Base-by-base conservation (phyloP, 345 rosid species). In the Hypericum perforatum region DNA sequence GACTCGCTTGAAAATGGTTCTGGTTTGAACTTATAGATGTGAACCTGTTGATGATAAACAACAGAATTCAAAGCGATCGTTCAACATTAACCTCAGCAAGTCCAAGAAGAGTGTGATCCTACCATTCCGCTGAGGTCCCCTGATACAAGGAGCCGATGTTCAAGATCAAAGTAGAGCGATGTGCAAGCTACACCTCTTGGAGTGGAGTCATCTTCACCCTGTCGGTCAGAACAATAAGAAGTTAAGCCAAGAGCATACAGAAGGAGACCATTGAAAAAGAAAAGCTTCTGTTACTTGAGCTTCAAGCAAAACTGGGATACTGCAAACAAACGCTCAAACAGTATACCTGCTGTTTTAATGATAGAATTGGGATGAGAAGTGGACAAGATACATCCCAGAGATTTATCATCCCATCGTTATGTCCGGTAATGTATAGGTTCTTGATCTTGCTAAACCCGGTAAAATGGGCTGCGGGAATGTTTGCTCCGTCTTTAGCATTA, bases 311-410 rank as follows among this genome's bases (percentile, higher is more conserved):
- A 22, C 32, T n/a, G n/a, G 45, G 36, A 5, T 11, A 45, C n/a
- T 43, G 11, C 37, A 51, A 43, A 0, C 11, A 7, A 58, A 22
- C 16, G 11, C 12, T 57, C 4, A 9, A 16, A 13, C 7, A n/a
- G 39, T 10, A 48, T 71, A 86, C 98, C 94, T 87, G 96, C 50
- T 85, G 95, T 71, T 75, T 86, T 45, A 87, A 39, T 16, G 77
- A 74, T 52, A 87, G 59, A 60, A 82, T 40, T 22, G 81, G 98
- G 67, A 81, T 53, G 37, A 65, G 69, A 61, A 84, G 58, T 41
- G 89, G 82, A 61, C 87, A 85, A 11, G 92, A 67, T 58, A 76
- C 67, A 69, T 91, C 95, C 98, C 96, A 91, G 52, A 91, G 79
- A 56, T 86, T 63, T 59, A 82, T 72, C 42, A 80, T 73, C 65